Conservation (phyloP, 1,139 yeast species). For the Sugiyamaella grinbergsii region DNA sequence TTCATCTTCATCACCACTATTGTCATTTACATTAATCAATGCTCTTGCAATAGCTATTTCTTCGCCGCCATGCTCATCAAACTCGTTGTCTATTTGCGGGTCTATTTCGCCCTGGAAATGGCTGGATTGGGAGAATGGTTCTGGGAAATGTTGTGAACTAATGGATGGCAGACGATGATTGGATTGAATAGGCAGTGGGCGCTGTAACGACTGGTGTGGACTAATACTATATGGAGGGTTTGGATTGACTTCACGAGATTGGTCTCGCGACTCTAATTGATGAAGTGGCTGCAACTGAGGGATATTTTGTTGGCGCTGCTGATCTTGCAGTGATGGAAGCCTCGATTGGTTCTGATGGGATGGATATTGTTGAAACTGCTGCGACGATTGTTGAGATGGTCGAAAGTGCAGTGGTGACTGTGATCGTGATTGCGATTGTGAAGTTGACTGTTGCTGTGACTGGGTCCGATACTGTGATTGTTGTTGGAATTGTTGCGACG, state of each 20-base stretch:
- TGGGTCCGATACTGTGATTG: constrained; percentile 3
- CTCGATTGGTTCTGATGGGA: constrained; percentile 17
- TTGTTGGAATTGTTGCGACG: neutral
- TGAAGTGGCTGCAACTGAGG: constrained; percentile 8
- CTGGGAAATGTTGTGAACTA: constrained; percentile 19
- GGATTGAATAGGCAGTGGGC: constrained; percentile 7
- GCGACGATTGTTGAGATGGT: constrained; percentile 12
- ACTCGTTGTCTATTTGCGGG: constrained; percentile 60
- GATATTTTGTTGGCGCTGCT: neutral
- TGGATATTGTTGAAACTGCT: constrained; percentile 11
- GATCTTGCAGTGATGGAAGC: constrained; percentile 7
- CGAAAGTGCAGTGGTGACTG: constrained; percentile 3
- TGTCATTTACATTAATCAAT: constrained; percentile 61
- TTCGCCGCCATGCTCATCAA: constrained; percentile 52
- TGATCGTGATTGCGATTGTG: constrained; percentile 10
- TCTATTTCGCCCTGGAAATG: constrained; percentile 43
- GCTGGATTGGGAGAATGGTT: constrained; percentile 6
- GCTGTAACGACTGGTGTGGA: constrained; percentile 12
- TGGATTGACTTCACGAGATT: constrained; percentile 7
- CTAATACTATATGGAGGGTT: constrained; percentile 12
- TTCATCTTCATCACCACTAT: constrained; percentile 30
- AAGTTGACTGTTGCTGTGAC: neutral
- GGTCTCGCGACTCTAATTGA: constrained; percentile 1
- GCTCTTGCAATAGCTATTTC: constrained; percentile 71
- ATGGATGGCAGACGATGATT: constrained; percentile 10